phyloP scores from a whole-genome alignment of 169 alveolate species.

The Besnoitia besnoiti region DNA sequence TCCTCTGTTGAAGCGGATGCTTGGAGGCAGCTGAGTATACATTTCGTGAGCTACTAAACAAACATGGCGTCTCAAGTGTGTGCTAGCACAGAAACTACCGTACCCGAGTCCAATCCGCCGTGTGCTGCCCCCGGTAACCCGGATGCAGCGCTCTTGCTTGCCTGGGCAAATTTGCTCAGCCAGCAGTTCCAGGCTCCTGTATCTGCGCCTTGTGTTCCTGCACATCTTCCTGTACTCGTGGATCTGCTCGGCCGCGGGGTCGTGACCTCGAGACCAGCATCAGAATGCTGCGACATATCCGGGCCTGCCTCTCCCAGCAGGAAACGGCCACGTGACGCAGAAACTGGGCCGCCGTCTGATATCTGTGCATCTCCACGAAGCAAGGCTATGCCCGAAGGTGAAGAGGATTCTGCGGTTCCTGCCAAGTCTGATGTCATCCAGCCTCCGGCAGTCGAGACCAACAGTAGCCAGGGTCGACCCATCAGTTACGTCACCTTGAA shows the following conservation, averaged over 20 bases:
- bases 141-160: not conserved
- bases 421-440: not conserved
- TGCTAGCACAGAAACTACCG: not conserved
- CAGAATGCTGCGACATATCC: not conserved
- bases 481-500: conserved; percentile 8
- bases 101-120: not conserved
- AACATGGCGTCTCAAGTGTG: not conserved
- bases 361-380: not conserved
- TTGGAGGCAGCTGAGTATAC: not conserved
- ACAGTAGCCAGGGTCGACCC: not conserved
- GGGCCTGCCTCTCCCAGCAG: not conserved
- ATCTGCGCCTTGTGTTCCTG: not conserved
- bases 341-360: not conserved
- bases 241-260: conserved; percentile 25
- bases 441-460: not conserved
- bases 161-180: conserved; percentile 9
- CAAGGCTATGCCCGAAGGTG: not conserved
- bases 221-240: not conserved
- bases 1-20: not conserved
- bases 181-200: not conserved
- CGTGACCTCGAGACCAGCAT: not conserved
- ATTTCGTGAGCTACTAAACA: not conserved
- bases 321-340: not conserved
- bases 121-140: not conserved
- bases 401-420: not conserved